Evolutionary conservation across 306 rosid genomes (phyloP).

Genomic region (Macrotyloma uniflorum): DNA sequence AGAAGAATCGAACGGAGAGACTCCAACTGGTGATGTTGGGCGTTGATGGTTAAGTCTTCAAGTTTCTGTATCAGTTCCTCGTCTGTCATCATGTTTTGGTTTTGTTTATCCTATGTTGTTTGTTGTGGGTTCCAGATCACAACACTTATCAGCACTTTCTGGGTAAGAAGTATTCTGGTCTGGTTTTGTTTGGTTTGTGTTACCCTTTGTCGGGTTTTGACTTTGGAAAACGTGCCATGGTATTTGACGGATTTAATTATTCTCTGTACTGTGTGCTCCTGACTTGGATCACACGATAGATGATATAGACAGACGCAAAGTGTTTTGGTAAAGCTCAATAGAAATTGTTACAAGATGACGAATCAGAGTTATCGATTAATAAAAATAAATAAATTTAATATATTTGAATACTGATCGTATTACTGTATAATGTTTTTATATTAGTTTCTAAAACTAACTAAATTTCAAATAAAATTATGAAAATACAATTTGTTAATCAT

Average conservation of each 20-base stretch:
- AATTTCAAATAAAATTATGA: no score
- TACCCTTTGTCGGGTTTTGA: not conserved
- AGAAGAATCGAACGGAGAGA: slow-evolving; percentile 51
- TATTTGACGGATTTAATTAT: not conserved
- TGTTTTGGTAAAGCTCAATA: not conserved
- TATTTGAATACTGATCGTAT: no score
- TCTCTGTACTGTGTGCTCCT: not conserved
- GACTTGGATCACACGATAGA: not conserved
- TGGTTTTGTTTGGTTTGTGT: not conserved
- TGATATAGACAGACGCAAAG: not conserved
- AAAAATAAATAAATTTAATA: no score
- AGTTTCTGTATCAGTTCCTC: slow-evolving; percentile 51
- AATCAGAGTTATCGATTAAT: no score
- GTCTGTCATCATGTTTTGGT: slow-evolving; percentile 33
- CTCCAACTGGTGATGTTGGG: slow-evolving; percentile 51
- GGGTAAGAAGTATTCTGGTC: no score
- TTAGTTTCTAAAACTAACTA: no score
- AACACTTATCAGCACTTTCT: not conserved
- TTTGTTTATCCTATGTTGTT: not conserved
- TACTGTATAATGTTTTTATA: no score
- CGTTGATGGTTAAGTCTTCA: slow-evolving; percentile 47
- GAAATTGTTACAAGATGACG: no score
- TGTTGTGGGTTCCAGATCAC: not conserved
- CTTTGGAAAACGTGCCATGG: not conserved
- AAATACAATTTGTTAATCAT: no score